phyloP scores from a whole-genome alignment of 75 land plant species.

The Isoetes taiwanensis region DNA sequence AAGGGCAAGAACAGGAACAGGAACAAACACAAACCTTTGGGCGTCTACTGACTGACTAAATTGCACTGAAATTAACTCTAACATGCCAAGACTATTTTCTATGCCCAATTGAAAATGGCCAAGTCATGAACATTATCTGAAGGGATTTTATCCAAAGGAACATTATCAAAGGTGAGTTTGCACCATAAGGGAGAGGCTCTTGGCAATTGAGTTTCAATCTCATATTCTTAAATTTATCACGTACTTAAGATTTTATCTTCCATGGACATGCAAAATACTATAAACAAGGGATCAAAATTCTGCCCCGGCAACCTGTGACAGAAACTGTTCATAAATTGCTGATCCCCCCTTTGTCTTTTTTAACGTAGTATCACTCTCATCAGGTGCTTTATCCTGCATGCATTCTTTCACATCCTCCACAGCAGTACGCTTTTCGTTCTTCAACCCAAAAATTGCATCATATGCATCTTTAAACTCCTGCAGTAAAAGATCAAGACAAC shows the following conservation, averaged over 20 bases:
- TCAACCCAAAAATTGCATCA: slow-evolving; percentile 58
- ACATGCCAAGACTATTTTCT: too few relatives aligned
- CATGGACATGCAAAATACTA: not conserved
- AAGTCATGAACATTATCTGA: not conserved
- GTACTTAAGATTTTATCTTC: not conserved
- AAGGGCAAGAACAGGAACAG: too few relatives aligned
- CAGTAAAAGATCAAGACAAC: slow-evolving; percentile 6
- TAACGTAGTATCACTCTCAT: not conserved
- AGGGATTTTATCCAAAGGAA: not conserved
- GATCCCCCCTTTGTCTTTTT: slow-evolving; percentile 19
- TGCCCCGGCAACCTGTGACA: slow-evolving; percentile 27
- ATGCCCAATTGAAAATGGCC: too few relatives aligned
- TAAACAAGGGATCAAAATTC: not conserved
- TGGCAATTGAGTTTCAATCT: not conserved
- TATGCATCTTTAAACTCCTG: slow-evolving; percentile 81
- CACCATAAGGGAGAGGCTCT: not conserved
- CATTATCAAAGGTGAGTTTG: not conserved
- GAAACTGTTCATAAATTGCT: slow-evolving; percentile 67
- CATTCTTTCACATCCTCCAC: not conserved
- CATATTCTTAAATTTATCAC: not conserved
- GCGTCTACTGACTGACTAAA: too few relatives aligned
- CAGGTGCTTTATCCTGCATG: not conserved
- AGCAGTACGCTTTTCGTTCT: slow-evolving; percentile 10
- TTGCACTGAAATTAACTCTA: too few relatives aligned
- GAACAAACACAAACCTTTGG: too few relatives aligned